A percentile compares a stretch with the other conserved stretches of the same genome.
phyloP scores from a whole-genome alignment of 192 early-diverging fungal species.

The Podila horticola region DNA sequence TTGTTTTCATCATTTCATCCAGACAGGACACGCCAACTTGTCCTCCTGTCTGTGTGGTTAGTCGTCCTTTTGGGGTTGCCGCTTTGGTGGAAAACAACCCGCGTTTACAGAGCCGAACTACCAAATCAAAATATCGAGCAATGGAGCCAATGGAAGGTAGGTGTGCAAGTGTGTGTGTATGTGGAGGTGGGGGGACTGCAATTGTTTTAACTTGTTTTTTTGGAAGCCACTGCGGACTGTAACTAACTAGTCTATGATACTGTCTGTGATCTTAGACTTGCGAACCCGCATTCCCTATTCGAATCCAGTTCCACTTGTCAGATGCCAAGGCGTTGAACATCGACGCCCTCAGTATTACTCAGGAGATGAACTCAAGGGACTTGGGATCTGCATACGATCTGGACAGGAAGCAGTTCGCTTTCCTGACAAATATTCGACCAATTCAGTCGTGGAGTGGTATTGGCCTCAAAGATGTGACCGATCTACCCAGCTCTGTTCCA shows the following conservation, averaged over 20 bases:
- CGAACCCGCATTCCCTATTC: conserved; percentile 29
- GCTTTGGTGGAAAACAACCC: conserved; percentile 77
- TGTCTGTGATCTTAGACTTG: conserved; percentile 24
- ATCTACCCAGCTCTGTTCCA: conserved; percentile 19
- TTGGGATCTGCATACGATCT: not conserved
- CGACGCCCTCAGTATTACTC: not conserved
- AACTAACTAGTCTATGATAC: not conserved
- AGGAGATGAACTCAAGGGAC: not conserved
- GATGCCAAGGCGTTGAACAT: not conserved
- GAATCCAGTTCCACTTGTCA: conserved; percentile 29
- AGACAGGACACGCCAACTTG: conserved; percentile 27
- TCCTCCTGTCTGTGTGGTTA: conserved; percentile 52
- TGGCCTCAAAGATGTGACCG: not conserved
- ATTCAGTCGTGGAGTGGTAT: not conserved
- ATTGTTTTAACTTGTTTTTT: not conserved
- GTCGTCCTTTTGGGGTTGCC: conserved; percentile 67
- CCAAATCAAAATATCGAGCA: conserved; percentile 63
- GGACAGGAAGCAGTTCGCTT: not conserved
- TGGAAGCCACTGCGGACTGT: not conserved
- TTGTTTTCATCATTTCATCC: not conserved
- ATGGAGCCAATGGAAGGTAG: conserved; percentile 54
- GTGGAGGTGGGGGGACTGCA: not conserved
- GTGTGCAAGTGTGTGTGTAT: too few relatives aligned
- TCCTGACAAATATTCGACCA: not conserved
- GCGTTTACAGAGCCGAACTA: conserved; percentile 75